These are phyloP conservation scores for Wickerhamiella kurtzmanii DNA, from an alignment of 805 yeast species.

Conservation along the genomic window DNA sequence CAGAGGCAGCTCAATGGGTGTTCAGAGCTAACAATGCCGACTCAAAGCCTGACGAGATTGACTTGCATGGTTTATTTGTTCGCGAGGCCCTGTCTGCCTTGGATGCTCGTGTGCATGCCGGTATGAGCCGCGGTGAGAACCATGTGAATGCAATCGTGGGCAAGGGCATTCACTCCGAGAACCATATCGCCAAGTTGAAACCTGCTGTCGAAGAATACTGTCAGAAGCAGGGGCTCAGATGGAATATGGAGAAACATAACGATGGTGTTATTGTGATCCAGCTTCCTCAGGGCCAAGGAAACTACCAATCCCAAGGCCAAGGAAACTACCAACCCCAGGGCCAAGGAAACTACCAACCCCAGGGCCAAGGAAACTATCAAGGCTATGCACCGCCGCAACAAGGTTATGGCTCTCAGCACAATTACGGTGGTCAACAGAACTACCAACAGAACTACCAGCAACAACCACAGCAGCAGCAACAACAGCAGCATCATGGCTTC, in stretches of 20 bases:
- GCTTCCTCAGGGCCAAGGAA: conserved; percentile 33
- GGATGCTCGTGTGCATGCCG: conserved; percentile 57
- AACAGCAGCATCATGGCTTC: conserved; percentile 3
- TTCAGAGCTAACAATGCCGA: conserved; percentile 81
- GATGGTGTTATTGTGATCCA: conserved; percentile 70
- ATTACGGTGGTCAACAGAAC: conserved; percentile 20
- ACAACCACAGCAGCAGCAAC: conserved; percentile 7
- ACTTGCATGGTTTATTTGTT: conserved; percentile 81
- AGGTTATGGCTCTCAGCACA: conserved; percentile 19
- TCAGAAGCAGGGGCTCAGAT: conserved; percentile 45
- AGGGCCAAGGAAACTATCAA: conserved; percentile 1
- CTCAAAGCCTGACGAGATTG: conserved; percentile 75
- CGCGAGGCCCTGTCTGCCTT: conserved; percentile 74
- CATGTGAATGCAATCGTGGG: conserved; percentile 78
- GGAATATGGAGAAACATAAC: conserved; percentile 55
- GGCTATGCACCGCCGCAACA: conserved; percentile 6
- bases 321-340: conserved; percentile 8
- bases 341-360: neutral
- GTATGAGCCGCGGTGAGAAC: conserved; percentile 37
- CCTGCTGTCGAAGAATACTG: conserved; percentile 82
- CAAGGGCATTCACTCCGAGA: conserved; percentile 72
- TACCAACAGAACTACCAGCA: conserved; percentile 14
- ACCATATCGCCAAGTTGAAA: conserved; percentile 73
- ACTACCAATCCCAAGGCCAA: conserved; percentile 5
- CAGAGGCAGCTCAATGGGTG: conserved; percentile 51